Evolutionary conservation across 345 rosid species (phyloP), one percentile per base, ranked within the genome.

Genomic region (Luvunga scandens): DNA sequence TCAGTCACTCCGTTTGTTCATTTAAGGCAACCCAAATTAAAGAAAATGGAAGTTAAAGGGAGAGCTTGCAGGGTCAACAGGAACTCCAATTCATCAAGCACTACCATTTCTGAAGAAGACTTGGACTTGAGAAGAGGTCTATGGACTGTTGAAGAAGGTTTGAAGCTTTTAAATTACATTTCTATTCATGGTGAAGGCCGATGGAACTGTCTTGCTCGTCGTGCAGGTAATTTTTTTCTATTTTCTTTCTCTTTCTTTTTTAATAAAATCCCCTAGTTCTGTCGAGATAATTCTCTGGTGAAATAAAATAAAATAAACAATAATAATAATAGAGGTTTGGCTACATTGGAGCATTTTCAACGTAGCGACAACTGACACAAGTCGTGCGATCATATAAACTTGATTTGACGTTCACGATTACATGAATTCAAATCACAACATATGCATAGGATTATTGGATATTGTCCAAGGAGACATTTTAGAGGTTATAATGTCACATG

Each of bases 111-210:
- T 38, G 97, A 91, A 69, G 91, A 91, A 34, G 91, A 86, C 66
- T 50, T 77, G 85, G 91, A 90, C 65, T 79, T 95, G 9, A 86
- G 91, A 72, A 82, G 93, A 81, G 99, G 99, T 10, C 99, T 98
- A 2, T 95, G 99, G 99, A 91, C 94, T 0, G 87, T 90, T 48
- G 97, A 95, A 80, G 99, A 95, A 85, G 98, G 93, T 83, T 82
- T 87, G 60, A 91, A 89, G 69, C 97, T 95, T 84, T 82, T 91
- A 62, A 88, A 92, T 87, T 91, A 90, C 90, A 91, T 95, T 86
- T 78, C 89, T 78, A 73, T 80, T 45, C 92, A 95, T 16, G 98
- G 97, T 28, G 97, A 93, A 76, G 99, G 99, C 53, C 91, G 98
- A 73, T 95, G 99, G 99, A 95, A 95, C 77, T 86, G 91, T 55